Evolutionary conservation across 768 basidiomycete species (phyloP).

Genomic region (Coprinopsis sp.): DNA sequence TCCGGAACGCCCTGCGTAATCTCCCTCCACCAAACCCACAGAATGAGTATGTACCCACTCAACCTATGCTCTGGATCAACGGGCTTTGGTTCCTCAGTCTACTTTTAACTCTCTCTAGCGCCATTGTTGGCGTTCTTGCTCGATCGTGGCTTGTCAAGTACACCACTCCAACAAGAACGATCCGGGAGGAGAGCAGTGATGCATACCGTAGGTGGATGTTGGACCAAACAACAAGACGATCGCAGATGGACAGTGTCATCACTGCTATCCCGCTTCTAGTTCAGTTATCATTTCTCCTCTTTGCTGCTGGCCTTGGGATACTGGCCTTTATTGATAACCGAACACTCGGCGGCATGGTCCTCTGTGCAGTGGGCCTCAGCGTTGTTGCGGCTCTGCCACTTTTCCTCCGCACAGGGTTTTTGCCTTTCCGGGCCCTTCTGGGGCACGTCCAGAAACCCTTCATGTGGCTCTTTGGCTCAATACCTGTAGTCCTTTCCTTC

Average conservation of each 20-base stretch:
- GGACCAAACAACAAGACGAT: conserved; percentile 14
- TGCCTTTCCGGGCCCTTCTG: conserved; percentile 8
- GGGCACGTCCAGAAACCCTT: conserved; percentile 5
- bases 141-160: conserved; percentile 19
- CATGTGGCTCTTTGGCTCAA: background rate
- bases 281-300: conserved; percentile 17
- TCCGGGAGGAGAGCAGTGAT: conserved; percentile 13
- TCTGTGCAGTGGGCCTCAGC: background rate
- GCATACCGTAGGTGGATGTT: conserved; percentile 17
- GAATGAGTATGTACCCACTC: conserved; percentile 3
- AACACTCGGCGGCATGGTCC: background rate
- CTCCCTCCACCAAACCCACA: background rate
- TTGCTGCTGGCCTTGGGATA: conserved; percentile 17
- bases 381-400: background rate
- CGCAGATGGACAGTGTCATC: conserved; percentile 15
- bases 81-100: conserved; percentile 24
- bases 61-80: conserved; percentile 17
- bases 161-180: conserved; percentile 13
- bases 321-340: conserved; percentile 1
- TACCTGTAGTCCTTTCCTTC: background rate
- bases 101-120: conserved; percentile 21
- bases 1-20: conserved; percentile 2
- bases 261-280: conserved; percentile 15
- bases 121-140: conserved; percentile 24
- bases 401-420: background rate